Evolutionary conservation across 352 stramenopile genomes (phyloP).

Genomic region (Phytophthora pisi): DNA sequence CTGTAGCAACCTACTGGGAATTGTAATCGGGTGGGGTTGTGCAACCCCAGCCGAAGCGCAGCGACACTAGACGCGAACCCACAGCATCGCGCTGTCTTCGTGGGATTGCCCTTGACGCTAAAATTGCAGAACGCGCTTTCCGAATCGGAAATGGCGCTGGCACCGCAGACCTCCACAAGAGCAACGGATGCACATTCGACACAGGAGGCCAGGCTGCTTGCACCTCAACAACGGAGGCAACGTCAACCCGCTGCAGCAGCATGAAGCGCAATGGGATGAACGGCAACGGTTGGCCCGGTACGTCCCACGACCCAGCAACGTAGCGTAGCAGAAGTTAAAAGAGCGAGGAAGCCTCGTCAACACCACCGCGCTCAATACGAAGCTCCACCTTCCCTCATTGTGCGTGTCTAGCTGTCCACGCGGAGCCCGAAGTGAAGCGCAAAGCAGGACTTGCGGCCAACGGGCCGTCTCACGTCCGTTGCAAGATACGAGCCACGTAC

Average conservation of each 20-base stretch:
- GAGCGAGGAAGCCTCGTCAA: neutral
- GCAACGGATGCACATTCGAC: neutral
- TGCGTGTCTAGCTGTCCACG: neutral
- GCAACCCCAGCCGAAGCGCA: too few species aligned
- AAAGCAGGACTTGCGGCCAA: neutral
- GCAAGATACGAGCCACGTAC: slow-evolving; percentile 30
- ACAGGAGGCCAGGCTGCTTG: slow-evolving; percentile 3
- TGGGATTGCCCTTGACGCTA: neutral
- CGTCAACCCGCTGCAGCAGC: slow-evolving; percentile 5
- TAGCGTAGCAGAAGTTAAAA: neutral
- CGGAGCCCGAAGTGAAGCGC: neutral
- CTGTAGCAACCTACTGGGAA: too few species aligned
- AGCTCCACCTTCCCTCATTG: neutral
- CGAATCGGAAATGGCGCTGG: neutral
- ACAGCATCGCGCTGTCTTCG: neutral
- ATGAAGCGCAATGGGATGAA: slow-evolving; percentile 18
- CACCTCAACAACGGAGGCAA: slow-evolving; percentile 10
- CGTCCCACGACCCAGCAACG: slow-evolving; percentile 7
- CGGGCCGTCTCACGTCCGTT: slow-evolving; percentile 25
- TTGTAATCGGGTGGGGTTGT: too few species aligned
- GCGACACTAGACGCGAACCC: neutral
- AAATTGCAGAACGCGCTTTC: neutral
- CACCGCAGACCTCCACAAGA: neutral
- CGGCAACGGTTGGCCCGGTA: neutral
- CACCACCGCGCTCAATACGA: neutral